Conservation (phyloP, 495 filamentous ascomycete species). For the Talaromyces adpressus region DNA sequence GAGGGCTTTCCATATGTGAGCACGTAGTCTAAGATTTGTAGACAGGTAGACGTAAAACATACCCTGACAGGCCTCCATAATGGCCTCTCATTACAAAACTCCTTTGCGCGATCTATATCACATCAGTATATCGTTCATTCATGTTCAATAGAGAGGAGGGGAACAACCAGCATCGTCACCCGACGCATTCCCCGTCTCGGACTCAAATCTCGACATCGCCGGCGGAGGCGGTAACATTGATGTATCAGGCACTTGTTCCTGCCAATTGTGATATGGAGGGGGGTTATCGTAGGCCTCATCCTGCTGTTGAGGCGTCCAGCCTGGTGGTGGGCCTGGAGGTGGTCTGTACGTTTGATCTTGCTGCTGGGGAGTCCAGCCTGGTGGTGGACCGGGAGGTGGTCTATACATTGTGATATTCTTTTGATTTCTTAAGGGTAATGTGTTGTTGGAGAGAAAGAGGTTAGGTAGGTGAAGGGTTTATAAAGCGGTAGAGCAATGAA, state of each 20-base stretch:
- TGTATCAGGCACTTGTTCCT: slow-evolving; percentile 69
- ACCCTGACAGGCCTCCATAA: slow-evolving; percentile 46
- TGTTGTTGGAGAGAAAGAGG: neutral
- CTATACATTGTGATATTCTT: neutral
- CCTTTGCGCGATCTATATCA: slow-evolving; percentile 52
- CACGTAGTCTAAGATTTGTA: neutral
- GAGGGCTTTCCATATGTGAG: slow-evolving; percentile 22
- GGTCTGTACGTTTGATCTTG: slow-evolving; percentile 2
- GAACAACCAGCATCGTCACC: slow-evolving; percentile 44
- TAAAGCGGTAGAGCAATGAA: neutral
- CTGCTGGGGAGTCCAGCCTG: slow-evolving; percentile 1
- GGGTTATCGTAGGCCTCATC: slow-evolving; percentile 23
- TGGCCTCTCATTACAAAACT: slow-evolving; percentile 61
- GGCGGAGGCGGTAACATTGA: slow-evolving; percentile 79
- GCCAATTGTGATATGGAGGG: slow-evolving; percentile 73
- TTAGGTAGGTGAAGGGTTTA: no score
- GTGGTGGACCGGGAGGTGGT: slow-evolving; percentile 6
- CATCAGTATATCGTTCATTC: neutral
- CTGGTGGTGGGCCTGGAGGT: slow-evolving; percentile 5
- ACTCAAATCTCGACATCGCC: slow-evolving; percentile 55
- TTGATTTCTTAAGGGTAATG: neutral
- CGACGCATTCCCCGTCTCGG: slow-evolving; percentile 69
- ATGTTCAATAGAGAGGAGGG: neutral
- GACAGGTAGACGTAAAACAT: neutral
- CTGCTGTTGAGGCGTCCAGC: slow-evolving; percentile 3